A percentile compares a stretch with the other conserved stretches of the same genome.
These are phyloP conservation scores for Penicillium sp. DNA, from an alignment of 2,329 filamentous ascomycete genomes.

Conservation along the genomic window DNA sequence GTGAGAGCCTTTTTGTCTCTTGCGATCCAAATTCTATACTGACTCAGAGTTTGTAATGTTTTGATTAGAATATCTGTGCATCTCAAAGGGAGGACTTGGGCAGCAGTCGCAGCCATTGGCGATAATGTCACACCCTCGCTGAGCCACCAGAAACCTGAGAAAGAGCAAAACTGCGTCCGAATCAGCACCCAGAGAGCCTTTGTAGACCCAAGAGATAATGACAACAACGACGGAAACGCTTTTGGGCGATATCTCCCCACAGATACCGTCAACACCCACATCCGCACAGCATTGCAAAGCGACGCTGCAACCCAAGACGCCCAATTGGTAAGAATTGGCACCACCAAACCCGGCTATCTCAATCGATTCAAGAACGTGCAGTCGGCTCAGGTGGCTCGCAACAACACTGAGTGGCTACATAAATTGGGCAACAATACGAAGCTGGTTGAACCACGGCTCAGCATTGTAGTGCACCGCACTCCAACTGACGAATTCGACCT, in stretches of 20 bases:
- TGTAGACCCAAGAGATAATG: background rate
- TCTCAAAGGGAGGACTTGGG: no score
- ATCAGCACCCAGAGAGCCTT: conserved; percentile 13
- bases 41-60: no score
- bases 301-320: conserved; percentile 19
- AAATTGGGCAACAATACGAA: conserved; percentile 10
- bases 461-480: background rate
- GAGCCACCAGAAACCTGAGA: conserved; percentile 8
- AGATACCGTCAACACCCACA: conserved; percentile 13
- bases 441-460: conserved; percentile 5
- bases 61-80: no score
- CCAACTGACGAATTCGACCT: background rate
- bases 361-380: conserved; percentile 21
- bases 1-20: no score
- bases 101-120: conserved; percentile 4
- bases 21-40: no score
- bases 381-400: conserved; percentile 11
- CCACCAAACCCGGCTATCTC: conserved; percentile 17
- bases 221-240: conserved; percentile 3
- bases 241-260: conserved; percentile 14
- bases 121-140: background rate
- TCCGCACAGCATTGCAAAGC: conserved; percentile 10
- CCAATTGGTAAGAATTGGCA: background rate
- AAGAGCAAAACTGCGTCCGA: conserved; percentile 14
- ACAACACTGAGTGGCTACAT: conserved; percentile 13